Evolutionary conservation across 176 grass and related monocot species (phyloP).

Genomic region (Zoysia japonica): DNA sequence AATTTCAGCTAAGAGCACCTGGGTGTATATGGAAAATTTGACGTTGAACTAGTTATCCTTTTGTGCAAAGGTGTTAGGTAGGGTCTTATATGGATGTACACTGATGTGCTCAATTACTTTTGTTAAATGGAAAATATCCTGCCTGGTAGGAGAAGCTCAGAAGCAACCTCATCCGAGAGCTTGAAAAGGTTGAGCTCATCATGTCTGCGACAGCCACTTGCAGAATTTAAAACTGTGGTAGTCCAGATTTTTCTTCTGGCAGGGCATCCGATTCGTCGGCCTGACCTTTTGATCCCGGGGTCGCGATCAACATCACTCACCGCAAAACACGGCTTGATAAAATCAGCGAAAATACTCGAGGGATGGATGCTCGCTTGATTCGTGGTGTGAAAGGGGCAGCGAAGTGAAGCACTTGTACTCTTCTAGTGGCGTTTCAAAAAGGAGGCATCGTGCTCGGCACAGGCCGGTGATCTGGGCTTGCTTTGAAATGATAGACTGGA

Average conservation of each 20-base stretch:
- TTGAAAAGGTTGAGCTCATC: conserved; percentile 17
- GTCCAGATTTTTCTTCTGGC: background rate
- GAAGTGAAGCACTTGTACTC: conserved; percentile 1
- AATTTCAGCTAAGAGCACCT: background rate
- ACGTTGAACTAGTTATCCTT: background rate
- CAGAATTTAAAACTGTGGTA: background rate
- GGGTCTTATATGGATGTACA: background rate
- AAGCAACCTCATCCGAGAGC: conserved; percentile 17
- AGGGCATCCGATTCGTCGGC: conserved; percentile 36
- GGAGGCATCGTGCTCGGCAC: conserved; percentile 25
- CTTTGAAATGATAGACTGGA: too few species aligned
- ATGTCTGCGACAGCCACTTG: conserved; percentile 25
- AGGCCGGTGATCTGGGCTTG: background rate
- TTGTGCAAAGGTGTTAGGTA: conserved; percentile 9
- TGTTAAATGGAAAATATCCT: conserved; percentile 31
- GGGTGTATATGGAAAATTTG: background rate
- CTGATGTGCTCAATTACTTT: conserved; percentile 13
- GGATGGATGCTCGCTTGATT: conserved; percentile 21
- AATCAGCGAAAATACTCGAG: background rate
- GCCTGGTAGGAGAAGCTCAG: background rate
- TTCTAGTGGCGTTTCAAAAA: conserved; percentile 13
- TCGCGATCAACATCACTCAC: conserved; percentile 23
- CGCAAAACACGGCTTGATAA: background rate
- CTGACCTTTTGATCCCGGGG: conserved; percentile 34
- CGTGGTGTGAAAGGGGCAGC: conserved; percentile 33